Conservation (phyloP, 2,329 filamentous ascomycete genomes). For the Tolypocladium album region DNA sequence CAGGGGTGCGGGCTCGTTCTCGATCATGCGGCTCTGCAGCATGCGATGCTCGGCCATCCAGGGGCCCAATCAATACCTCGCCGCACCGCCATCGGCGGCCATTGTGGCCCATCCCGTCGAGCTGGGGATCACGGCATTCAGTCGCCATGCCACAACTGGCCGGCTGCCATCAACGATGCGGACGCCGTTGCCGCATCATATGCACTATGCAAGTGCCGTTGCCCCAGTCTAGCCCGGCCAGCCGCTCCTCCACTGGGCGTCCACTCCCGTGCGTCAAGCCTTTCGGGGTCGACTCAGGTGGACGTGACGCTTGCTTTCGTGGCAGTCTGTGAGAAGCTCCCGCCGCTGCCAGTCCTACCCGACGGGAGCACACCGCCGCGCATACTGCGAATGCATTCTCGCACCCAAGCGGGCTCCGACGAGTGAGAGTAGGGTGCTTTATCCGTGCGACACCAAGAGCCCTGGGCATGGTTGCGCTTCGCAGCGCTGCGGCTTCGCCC, state of each 20-base stretch:
- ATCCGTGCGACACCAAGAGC: neutral
- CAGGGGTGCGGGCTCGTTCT: neutral
- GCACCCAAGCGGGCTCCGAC: neutral
- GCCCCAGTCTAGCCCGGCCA: neutral
- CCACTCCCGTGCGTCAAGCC: slow-evolving; percentile 13
- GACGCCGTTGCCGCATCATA: neutral
- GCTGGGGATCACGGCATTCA: neutral
- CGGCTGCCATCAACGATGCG: neutral
- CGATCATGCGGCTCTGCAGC: neutral
- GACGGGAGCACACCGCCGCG: neutral
- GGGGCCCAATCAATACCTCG: neutral
- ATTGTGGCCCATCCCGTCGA: neutral
- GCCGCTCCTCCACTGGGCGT: neutral
- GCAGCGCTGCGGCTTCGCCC: neutral
- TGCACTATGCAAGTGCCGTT: slow-evolving; percentile 17
- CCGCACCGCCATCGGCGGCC: neutral
- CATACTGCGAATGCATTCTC: neutral
- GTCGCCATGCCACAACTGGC: neutral
- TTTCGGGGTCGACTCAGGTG: slow-evolving; percentile 15
- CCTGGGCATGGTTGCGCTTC: neutral
- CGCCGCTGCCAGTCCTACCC: neutral
- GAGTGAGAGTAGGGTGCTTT: neutral
- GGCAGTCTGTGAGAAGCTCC: slow-evolving; percentile 18
- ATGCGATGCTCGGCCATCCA: neutral
- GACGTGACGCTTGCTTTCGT: slow-evolving; percentile 24